phyloP scores from a whole-genome alignment of 2,329 filamentous ascomycete genomes.

The Mycosphaerella arachidis region DNA sequence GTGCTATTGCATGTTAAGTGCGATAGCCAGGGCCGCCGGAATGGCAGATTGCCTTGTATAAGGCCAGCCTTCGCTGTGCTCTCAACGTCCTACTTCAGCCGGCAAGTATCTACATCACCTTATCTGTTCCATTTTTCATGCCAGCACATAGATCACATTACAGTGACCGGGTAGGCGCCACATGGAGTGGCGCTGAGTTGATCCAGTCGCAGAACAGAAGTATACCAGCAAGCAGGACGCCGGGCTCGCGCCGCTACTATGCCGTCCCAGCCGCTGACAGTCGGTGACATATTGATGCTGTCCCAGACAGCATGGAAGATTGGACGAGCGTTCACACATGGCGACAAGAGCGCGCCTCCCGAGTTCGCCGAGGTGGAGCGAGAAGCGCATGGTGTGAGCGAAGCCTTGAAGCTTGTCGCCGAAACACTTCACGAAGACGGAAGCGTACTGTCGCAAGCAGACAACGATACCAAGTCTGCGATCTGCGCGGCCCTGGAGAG shows the following conservation, averaged over 20 bases:
- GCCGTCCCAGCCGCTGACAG: constrained; percentile 24
- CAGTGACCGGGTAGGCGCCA: background rate
- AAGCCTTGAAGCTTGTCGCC: constrained; percentile 43
- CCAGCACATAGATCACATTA: background rate
- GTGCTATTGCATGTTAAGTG: background rate
- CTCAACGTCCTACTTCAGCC: background rate
- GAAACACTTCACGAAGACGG: constrained; percentile 39
- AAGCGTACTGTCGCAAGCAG: constrained; percentile 34
- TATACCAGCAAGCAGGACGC: background rate
- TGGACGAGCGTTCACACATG: constrained; percentile 41
- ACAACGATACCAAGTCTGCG: constrained; percentile 34
- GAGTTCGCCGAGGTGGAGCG: constrained; percentile 43
- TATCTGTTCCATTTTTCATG: background rate
- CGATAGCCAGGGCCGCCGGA: background rate
- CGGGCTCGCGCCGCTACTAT: constrained; percentile 11
- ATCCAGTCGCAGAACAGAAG: background rate
- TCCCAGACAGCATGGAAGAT: constrained; percentile 46
- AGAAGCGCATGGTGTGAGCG: constrained; percentile 40
- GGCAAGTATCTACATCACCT: background rate
- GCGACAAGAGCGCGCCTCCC: constrained; percentile 36
- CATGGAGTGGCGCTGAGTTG: background rate
- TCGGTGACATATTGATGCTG: constrained; percentile 44
- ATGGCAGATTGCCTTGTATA: background rate
- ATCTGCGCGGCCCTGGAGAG: constrained; percentile 39
- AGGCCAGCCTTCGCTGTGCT: background rate